Conservation (phyloP, 2,329 filamentous ascomycete genomes). For the Phoma sp. region DNA sequence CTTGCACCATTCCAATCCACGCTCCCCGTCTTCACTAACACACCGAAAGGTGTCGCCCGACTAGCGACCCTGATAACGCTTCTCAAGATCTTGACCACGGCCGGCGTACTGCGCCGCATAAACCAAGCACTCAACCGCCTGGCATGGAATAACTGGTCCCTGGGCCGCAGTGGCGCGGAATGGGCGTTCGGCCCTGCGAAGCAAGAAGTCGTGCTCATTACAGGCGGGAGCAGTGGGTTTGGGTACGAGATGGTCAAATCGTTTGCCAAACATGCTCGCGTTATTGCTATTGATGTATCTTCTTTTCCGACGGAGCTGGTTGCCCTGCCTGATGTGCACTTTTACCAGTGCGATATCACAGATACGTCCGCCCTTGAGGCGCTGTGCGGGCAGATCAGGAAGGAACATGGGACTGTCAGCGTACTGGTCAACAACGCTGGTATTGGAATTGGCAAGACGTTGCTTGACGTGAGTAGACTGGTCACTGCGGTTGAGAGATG, state of each 20-base stretch:
- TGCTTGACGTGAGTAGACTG: conserved; percentile 25
- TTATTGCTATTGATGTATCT: conserved; percentile 33
- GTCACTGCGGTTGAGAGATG: not conserved
- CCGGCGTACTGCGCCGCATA: conserved; percentile 24
- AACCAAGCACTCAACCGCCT: conserved; percentile 28
- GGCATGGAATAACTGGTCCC: conserved; percentile 47
- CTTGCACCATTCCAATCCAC: conserved; percentile 29
- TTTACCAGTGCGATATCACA: conserved; percentile 36
- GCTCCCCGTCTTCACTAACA: conserved; percentile 16
- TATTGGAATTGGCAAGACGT: conserved; percentile 27
- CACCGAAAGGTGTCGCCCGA: conserved; percentile 28
- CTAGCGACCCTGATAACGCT: conserved; percentile 22
- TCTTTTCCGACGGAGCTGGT: conserved; percentile 31
- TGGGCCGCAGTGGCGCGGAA: conserved; percentile 29
- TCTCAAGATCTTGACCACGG: conserved; percentile 30
- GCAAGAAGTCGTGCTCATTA: conserved; percentile 37
- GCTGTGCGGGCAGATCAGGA: conserved; percentile 29
- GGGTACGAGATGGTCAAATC: conserved; percentile 40
- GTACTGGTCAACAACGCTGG: conserved; percentile 44
- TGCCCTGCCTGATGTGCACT: conserved; percentile 30
- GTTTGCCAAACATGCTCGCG: conserved; percentile 28
- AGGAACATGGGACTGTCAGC: conserved; percentile 30
- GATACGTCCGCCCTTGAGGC: conserved; percentile 23
- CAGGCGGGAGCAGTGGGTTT: conserved; percentile 39
- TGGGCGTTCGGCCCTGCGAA: conserved; percentile 32